Evolutionary conservation across 495 filamentous ascomycete genomes (phyloP), one percentile per base, ranked within the genome.

Genomic region (Xylaria longipes): DNA sequence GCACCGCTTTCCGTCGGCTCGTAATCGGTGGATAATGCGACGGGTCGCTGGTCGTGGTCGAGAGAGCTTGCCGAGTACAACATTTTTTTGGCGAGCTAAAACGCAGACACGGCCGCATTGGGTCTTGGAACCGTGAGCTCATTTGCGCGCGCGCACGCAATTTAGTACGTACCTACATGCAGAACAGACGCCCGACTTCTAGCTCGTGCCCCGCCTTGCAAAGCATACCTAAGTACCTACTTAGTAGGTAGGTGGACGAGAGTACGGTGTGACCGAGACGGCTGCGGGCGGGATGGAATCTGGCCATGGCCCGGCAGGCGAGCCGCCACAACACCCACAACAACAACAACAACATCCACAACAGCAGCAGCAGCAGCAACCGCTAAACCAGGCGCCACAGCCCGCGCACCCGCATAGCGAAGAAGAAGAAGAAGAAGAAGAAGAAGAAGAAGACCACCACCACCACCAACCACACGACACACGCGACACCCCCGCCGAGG

Each of bases 241-340:
- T n/a, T n/a, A n/a, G n/a, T n/a, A n/a, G n/a, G n/a, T 4, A 35
- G 1, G 5, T 50, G 17, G 27, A 35, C 58, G 58, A 39, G 8
- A 17, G 5, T 31, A 15, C 17, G n/a, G 31, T 25, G 17, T n/a
- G 8, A 56, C 22, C 4, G 20, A 39, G 17, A n/a, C 29, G 15
- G 58, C 27, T 39, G 4, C 31, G 20, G 31, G 33, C 35, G 15
- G 20, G 46, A 71, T 71, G 69, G 69, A 58, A 56, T 71, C 62
- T 60, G 62, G 39, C n/a, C 62, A 43, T 20, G 52, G 15, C 14
- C 11, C 27, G 62, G 69, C 69, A 58, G 69, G 69, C 46, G 17
- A 27, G 48, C 69, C 68, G 68, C 68, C 46, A 58, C 69, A 35
- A 3, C 50, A 17, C 37, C 27, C 14, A 8, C 35, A 25, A 27